Evolutionary conservation across 148 eudicot species (phyloP).

Genomic region (Dianthus caryophyllus): DNA sequence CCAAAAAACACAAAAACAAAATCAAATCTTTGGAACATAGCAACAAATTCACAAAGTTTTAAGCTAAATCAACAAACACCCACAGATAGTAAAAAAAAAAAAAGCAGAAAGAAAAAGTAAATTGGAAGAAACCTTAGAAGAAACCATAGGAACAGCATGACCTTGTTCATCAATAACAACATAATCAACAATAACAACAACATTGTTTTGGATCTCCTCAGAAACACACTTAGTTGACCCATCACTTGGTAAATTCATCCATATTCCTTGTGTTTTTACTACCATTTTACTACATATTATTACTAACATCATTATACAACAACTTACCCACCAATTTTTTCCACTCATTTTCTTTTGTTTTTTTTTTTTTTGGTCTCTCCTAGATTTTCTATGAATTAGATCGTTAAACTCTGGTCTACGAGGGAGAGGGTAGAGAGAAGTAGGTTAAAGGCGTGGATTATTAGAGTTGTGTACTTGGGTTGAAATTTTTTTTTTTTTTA

Average conservation of each 20-base stretch:
- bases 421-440: not conserved
- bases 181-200: slow-evolving; percentile 61
- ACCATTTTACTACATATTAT: slow-evolving; percentile 17
- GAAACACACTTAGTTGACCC: slow-evolving; percentile 73
- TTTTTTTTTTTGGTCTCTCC: not conserved
- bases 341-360: slow-evolving; percentile 14
- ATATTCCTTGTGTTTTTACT: slow-evolving; percentile 29
- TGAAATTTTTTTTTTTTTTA: no score
- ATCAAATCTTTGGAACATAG: not conserved
- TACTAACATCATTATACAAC: slow-evolving; percentile 20
- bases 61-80: no score
- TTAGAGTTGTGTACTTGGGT: no score
- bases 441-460: no score
- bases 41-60: no score
- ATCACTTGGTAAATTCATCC: slow-evolving; percentile 50
- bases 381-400: slow-evolving; percentile 16
- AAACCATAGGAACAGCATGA: slow-evolving; percentile 33
- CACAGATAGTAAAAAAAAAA: not conserved
- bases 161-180: slow-evolving; percentile 40
- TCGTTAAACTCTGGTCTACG: not conserved
- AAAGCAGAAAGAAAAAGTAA: not conserved
- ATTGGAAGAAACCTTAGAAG: slow-evolving; percentile 34
- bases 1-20: slow-evolving; percentile 1
- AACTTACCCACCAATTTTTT: slow-evolving; percentile 11
- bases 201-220: slow-evolving; percentile 60